A percentile compares a stretch with the other conserved stretches of the same genome.
phyloP scores from a whole-genome alignment of 441 rosid genomes.

The Bruguiera hainesii region DNA sequence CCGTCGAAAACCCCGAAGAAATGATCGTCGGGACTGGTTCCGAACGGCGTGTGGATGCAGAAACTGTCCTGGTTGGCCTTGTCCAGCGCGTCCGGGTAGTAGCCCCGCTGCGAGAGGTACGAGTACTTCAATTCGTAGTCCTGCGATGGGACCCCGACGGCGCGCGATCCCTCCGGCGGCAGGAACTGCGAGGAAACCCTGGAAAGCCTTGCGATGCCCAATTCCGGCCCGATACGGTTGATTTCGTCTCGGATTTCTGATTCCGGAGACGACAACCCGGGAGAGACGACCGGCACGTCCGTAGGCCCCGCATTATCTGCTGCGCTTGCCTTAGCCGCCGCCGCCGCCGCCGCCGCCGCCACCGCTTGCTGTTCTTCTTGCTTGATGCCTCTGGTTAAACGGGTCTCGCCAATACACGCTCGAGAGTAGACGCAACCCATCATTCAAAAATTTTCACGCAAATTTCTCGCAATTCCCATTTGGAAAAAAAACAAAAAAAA shows the following conservation, averaged over 20 bases:
- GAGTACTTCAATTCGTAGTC: conserved; percentile 72
- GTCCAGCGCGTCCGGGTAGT: conserved; percentile 92
- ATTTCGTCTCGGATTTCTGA: conserved; percentile 54
- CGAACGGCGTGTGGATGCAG: conserved; percentile 91
- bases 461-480: neutral
- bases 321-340: conserved; percentile 4
- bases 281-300: conserved; percentile 57
- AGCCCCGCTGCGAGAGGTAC: conserved; percentile 87
- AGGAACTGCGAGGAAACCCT: conserved; percentile 95
- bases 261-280: conserved; percentile 41
- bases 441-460: neutral
- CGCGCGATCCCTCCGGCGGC: conserved; percentile 83
- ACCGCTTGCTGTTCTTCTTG: conserved; percentile 19
- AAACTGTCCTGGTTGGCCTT: conserved; percentile 99
- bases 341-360: neutral
- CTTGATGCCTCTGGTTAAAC: conserved; percentile 62
- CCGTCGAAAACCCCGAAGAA: conserved; percentile 99
- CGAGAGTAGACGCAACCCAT: conserved; percentile 98
- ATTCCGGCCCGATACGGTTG: conserved; percentile 46
- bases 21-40: conserved; percentile 60
- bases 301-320: conserved; percentile 18
- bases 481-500: neutral
- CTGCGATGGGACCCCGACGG: conserved; percentile 55
- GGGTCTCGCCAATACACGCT: conserved; percentile 92
- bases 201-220: conserved; percentile 75